Conservation (phyloP, 1,139 yeast species). For the Candida pseudocylindracea region DNA sequence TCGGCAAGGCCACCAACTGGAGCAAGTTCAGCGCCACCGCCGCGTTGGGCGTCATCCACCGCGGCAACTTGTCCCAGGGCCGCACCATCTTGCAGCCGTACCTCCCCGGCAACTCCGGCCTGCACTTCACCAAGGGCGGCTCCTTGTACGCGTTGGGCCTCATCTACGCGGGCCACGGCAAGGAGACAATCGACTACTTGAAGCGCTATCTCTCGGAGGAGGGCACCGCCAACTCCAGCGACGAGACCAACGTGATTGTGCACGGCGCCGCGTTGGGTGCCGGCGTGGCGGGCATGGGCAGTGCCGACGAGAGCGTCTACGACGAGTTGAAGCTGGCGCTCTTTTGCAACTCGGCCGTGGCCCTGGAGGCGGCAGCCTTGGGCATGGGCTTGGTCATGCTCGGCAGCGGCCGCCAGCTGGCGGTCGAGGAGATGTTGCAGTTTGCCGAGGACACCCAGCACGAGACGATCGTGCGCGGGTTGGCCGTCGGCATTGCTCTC, state of each 20-base stretch:
- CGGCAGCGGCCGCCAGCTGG: constrained; percentile 67
- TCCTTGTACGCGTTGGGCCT: constrained; percentile 85
- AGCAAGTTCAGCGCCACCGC: constrained; percentile 96
- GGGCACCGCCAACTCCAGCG: constrained; percentile 41
- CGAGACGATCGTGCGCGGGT: constrained; percentile 82
- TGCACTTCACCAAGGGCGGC: constrained; percentile 90
- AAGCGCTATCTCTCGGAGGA: constrained; percentile 53
- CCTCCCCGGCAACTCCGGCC: constrained; percentile 44
- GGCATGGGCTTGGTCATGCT: constrained; percentile 94
- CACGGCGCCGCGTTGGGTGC: constrained; percentile 95
- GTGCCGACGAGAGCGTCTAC: constrained; percentile 50
- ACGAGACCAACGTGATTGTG: constrained; percentile 65
- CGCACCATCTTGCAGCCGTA: constrained; percentile 75
- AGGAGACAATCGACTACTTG: constrained; percentile 66
- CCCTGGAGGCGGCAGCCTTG: constrained; percentile 93
- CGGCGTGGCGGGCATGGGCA: constrained; percentile 96
- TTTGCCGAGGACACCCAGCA: constrained; percentile 94
- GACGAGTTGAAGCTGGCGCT: constrained; percentile 72
- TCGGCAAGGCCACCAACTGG: constrained; percentile 95
- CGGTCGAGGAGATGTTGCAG: constrained; percentile 63
- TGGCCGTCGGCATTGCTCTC: constrained; percentile 76
- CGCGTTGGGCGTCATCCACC: constrained; percentile 92
- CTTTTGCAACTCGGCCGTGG: constrained; percentile 78
- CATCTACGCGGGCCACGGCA: constrained; percentile 91
- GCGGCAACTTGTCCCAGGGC: constrained; percentile 86